Conservation (phyloP, 768 basidiomycete species). For the Tylopilus cervinicoccineus region DNA sequence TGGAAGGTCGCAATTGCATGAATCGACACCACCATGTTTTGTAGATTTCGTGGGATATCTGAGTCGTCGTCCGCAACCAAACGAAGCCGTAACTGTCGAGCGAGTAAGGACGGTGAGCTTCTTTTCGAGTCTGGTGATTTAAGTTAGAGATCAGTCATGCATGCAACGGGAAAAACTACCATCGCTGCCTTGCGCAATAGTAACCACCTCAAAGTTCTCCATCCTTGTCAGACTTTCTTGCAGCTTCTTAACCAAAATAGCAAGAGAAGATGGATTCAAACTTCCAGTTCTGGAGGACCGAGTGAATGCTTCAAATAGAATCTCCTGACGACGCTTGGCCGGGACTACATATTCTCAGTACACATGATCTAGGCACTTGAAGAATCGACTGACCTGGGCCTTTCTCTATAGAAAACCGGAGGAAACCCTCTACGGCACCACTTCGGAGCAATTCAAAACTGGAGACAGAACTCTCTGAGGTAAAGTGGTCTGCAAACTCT, state of each 20-base stretch:
- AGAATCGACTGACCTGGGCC: conserved; percentile 24
- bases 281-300: conserved; percentile 44
- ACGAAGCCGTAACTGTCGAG: conserved; percentile 85
- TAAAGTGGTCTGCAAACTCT: conserved; percentile 78
- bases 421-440: conserved; percentile 83
- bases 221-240: conserved; percentile 94
- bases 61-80: conserved; percentile 87
- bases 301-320: conserved; percentile 78
- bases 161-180: conserved; percentile 40
- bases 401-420: conserved; percentile 77
- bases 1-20: conserved; percentile 99
- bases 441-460: conserved; percentile 96
- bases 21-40: conserved; percentile 93
- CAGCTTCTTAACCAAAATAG: conserved; percentile 87
- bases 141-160: conserved; percentile 2
- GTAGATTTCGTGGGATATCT: conserved; percentile 80
- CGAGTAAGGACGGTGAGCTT: conserved; percentile 87
- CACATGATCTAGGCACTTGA: not conserved
- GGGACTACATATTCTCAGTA: conserved; percentile 45
- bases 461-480: conserved; percentile 76
- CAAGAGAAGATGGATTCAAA: conserved; percentile 54
- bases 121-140: conserved; percentile 71
- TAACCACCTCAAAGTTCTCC: conserved; percentile 94
- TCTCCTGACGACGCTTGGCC: conserved; percentile 62
- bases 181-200: conserved; percentile 78